Evolutionary conservation across 2,329 filamentous ascomycete genomes (phyloP).

Genomic region (Fusarium transvaalense): DNA sequence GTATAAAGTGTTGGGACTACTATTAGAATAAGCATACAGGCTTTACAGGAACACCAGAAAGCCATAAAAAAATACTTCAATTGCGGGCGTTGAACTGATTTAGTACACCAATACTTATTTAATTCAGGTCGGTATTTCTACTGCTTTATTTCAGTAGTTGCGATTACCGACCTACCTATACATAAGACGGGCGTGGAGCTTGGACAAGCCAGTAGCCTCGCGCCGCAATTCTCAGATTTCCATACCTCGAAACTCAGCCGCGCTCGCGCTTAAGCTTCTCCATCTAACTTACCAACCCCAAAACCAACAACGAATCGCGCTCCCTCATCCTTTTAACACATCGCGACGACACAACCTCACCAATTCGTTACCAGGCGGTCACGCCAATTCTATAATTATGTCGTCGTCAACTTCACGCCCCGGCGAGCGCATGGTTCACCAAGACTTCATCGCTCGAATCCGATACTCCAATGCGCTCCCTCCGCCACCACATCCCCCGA

Average conservation of each 20-base stretch:
- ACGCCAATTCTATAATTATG: conserved; percentile 36
- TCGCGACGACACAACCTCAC: conserved; percentile 7
- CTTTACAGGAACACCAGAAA: background rate
- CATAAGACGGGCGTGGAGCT: conserved; percentile 28
- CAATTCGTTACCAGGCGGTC: conserved; percentile 17
- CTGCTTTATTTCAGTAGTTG: background rate
- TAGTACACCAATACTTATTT: no score
- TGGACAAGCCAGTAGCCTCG: conserved; percentile 41
- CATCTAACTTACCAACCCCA: conserved; percentile 22
- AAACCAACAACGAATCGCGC: conserved; percentile 16
- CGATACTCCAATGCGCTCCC: conserved; percentile 96
- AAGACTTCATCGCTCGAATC: conserved; percentile 97
- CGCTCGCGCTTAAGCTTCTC: conserved; percentile 41
- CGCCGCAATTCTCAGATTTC: conserved; percentile 44
- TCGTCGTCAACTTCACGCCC: conserved; percentile 51
- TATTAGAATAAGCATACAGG: background rate
- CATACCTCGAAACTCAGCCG: conserved; percentile 36
- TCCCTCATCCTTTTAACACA: conserved; percentile 1
- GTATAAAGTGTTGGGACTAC: background rate
- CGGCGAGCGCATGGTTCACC: conserved; percentile 76
- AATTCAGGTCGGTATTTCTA: background rate
- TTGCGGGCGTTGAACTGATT: no score
- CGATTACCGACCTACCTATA: background rate
- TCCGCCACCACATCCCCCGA: conserved; percentile 92
- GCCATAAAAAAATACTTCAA: background rate